Evolutionary conservation across 768 basidiomycete species (phyloP).

Genomic region (Coprinopsis cinerea): DNA sequence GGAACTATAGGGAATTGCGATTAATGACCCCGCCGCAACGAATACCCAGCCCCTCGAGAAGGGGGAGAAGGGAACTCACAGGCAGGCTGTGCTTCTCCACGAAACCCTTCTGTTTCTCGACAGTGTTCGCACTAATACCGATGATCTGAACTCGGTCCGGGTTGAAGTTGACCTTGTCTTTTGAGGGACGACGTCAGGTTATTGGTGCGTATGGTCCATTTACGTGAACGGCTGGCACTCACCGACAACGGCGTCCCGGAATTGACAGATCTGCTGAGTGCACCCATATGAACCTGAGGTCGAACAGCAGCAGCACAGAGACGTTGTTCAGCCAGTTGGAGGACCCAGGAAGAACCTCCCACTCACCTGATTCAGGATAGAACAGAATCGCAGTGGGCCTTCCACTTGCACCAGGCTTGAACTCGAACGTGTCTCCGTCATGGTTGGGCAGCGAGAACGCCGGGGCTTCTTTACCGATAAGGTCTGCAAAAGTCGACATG

Average conservation of each 20-base stretch:
- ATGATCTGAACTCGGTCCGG: conserved; percentile 58
- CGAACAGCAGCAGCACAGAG: neutral
- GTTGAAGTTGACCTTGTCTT: conserved; percentile 64
- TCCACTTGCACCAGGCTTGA: conserved; percentile 52
- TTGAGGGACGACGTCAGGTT: no score
- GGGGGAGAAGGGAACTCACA: conserved; percentile 29
- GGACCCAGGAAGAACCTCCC: neutral
- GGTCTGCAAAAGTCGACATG: conserved; percentile 17
- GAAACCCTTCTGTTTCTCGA: conserved; percentile 69
- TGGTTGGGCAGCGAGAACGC: conserved; percentile 58
- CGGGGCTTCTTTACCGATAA: conserved; percentile 61
- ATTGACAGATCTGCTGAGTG: conserved; percentile 76
- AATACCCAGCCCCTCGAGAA: no score
- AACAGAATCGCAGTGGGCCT: conserved; percentile 73
- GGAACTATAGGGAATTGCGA: conserved; percentile 45
- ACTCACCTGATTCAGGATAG: conserved; percentile 62
- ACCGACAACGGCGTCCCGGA: conserved; percentile 75
- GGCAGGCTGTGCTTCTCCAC: conserved; percentile 65
- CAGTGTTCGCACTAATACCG: conserved; percentile 68
- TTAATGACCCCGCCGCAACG: neutral
- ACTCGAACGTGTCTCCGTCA: conserved; percentile 52
- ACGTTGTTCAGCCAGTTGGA: neutral
- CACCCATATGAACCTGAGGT: conserved; percentile 63
- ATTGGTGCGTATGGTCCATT: no score
- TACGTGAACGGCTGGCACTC: conserved; percentile 16